Evolutionary conservation across 2,329 filamentous ascomycete species (phyloP), one percentile per base, ranked within the genome.

Genomic region (Trichoderma semiorbis): DNA sequence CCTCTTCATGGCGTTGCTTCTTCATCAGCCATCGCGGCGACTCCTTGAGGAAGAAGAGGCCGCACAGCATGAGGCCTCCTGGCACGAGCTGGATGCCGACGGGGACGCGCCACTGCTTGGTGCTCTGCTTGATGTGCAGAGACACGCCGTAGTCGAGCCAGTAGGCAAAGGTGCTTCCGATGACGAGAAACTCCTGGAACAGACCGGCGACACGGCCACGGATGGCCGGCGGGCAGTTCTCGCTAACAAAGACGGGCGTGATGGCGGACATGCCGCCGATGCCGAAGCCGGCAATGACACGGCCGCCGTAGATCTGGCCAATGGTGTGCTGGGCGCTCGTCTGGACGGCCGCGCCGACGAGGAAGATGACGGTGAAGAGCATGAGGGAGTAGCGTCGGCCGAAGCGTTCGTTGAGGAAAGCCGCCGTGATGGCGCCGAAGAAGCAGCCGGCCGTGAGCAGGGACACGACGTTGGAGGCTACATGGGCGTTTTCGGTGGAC

Each of bases 21-120:
- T 85, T 84, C 75, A 92, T 90, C 26, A 93, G 84, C 91, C 91
- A 93, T 72, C 91, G 86, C 2, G 91, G 91, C 0, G 89, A 91
- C 78, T 92, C 90, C 8, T 84, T 86, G 73, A 92, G 86, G 80
- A 88, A 89, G 63, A 89, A 69, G n/a, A 85, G 82, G 16, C 89
- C 89, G 7, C 89, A 66, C 32, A 91, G 83, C 24, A 93, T 84
- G 1, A 92, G 76, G 6, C 89, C 90, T 1, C 85, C 89, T 0
- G 91, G 91, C 69, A 92, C 90, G 3, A 93, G 84, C 80, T 92
- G 90, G 1, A 93, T 85, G 1, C 85, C 88, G 73, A 92, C 89
- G 2, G 90, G 90, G 39, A 92, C 86, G 36, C 89, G 81, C 90
- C 90, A 92, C 78, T 91, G 89, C 2, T 81, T 79, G 73, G 84